phyloP scores from a whole-genome alignment of 495 filamentous ascomycete species.

The Penicillium lagena region DNA sequence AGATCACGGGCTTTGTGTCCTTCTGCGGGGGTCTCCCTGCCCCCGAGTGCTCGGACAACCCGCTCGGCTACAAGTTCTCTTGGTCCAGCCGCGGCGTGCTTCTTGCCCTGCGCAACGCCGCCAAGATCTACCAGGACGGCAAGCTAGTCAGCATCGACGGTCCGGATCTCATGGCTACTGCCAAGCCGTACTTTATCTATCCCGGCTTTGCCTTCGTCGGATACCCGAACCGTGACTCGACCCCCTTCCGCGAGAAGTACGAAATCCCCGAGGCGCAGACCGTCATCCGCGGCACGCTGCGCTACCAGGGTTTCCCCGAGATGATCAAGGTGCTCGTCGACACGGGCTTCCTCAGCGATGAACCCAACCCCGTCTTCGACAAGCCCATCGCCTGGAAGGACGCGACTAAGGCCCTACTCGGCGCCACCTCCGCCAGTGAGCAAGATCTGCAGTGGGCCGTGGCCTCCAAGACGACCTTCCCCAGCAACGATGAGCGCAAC shows the following conservation, averaged over 20 bases:
- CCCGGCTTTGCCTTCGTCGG: constrained; percentile 84
- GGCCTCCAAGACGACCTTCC: constrained; percentile 67
- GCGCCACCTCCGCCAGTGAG: constrained; percentile 53
- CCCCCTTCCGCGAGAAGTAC: constrained; percentile 80
- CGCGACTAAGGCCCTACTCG: constrained; percentile 67
- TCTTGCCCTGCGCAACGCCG: constrained; percentile 78
- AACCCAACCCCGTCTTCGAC: constrained; percentile 53
- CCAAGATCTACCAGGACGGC: constrained; percentile 75
- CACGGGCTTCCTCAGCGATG: constrained; percentile 72
- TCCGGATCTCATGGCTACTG: constrained; percentile 73
- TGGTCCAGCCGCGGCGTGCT: constrained; percentile 84
- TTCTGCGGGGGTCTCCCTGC: constrained; percentile 88
- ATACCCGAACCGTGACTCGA: constrained; percentile 91
- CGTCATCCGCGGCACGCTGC: constrained; percentile 62
- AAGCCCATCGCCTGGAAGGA: constrained; percentile 69
- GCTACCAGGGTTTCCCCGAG: constrained; percentile 83
- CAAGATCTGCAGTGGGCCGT: constrained; percentile 67
- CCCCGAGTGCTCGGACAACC: constrained; percentile 81
- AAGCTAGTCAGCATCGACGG: constrained; percentile 55
- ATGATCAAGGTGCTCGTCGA: constrained; percentile 83
- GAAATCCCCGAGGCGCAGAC: constrained; percentile 71
- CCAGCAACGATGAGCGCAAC: constrained; percentile 62
- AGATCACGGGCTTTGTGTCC: constrained; percentile 73
- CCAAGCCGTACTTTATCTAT: constrained; percentile 90
- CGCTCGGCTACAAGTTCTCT: constrained; percentile 93